Evolutionary conservation across 2,329 filamentous ascomycete species (phyloP).

Genomic region (Penicillium rolfsii): DNA sequence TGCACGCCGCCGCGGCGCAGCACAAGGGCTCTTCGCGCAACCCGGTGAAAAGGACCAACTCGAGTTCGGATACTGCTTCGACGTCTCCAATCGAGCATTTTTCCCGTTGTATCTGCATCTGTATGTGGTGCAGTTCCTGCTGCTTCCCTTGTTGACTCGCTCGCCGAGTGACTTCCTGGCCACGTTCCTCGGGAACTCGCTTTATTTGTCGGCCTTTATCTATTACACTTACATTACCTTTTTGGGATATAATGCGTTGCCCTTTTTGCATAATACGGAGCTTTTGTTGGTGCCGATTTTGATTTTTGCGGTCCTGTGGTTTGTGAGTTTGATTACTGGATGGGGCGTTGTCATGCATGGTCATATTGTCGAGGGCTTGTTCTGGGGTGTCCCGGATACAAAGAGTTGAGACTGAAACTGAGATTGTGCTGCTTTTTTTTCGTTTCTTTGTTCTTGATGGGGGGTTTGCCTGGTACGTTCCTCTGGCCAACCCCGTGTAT

Average conservation of each 20-base stretch:
- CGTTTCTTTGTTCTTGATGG: background rate
- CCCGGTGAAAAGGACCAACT: conserved; percentile 61
- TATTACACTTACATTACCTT: conserved; percentile 73
- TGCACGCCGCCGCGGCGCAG: conserved; percentile 53
- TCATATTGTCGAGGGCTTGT: conserved; percentile 47
- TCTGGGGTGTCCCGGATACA: conserved; percentile 43
- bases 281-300: conserved; percentile 65
- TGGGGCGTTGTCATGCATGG: conserved; percentile 52
- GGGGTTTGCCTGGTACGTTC: conserved; percentile 1
- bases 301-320: conserved; percentile 63
- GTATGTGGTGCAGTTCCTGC: conserved; percentile 68
- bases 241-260: conserved; percentile 69
- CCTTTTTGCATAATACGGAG: conserved; percentile 69
- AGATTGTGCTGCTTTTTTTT: too few relatives aligned
- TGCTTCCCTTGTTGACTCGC: conserved; percentile 61
- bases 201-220: conserved; percentile 66
- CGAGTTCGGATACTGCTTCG: conserved; percentile 73
- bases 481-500: conserved; percentile 32
- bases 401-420: background rate
- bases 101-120: conserved; percentile 69
- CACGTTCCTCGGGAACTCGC: conserved; percentile 65
- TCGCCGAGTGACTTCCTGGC: conserved; percentile 47
- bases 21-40: conserved; percentile 62
- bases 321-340: conserved; percentile 53
- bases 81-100: conserved; percentile 69